Base-by-base conservation (phyloP, 352 stramenopile genomes). In the Phytophthora palmivora region DNA sequence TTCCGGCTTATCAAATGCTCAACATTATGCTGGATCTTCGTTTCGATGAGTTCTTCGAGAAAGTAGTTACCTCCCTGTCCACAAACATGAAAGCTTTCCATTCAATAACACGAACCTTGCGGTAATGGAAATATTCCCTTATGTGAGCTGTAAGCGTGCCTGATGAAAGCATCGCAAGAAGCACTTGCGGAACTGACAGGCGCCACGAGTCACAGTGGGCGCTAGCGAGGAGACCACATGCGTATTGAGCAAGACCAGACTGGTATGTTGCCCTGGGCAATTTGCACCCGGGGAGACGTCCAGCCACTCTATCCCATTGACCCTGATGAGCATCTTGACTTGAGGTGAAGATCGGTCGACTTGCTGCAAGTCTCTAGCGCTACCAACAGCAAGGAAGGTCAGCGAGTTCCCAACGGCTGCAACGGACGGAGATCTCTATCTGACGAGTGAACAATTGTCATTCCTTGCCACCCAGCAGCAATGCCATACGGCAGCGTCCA, bases 391-490 rank as follows among this genome's bases (percentile, higher is more conserved):
- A 14, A 54, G 18, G 39, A 51, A 14, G 28, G 19, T 57, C 21
- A 21, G 32, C n/a, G 24, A 42, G 22, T n/a, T n/a, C n/a, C n/a
- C n/a, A n/a, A n/a, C n/a, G n/a, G n/a, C n/a, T 41, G n/a, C 30
- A 18, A n/a, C 22, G 49, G 36, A 22, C n/a, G n/a, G n/a, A n/a
- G n/a, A n/a, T n/a, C n/a, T n/a, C n/a, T n/a, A n/a, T n/a, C n/a
- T n/a, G n/a, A n/a, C 54, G 43, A 42, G 33, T 28, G n/a, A 59
- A 22, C 56, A 37, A 34, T 12, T 60, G 49, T 36, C 41, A 42
- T 47, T 58, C 59, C 21, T 45, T 63, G 37, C 34, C 51, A 53
- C 46, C 53, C 60, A 57, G 37, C 53, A 69, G 60, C 52, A 68
- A 68, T 51, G 14, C 48, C 58, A 66, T 41, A 48, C 49, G 58